Conservation (phyloP, 164 flowering plant species). For the Akebia trifoliata region DNA sequence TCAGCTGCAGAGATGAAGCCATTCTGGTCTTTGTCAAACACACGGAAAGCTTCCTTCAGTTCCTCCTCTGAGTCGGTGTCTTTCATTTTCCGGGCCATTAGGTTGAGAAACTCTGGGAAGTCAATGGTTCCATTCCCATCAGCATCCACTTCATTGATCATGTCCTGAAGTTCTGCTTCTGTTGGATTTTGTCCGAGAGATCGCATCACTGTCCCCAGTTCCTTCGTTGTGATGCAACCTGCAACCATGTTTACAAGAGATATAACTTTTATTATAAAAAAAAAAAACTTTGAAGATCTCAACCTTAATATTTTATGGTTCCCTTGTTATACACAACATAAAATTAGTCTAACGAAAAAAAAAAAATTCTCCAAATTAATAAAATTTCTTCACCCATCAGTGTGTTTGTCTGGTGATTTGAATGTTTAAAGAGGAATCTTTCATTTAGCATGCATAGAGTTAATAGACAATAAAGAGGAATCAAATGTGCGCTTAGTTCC, state of each 20-base stretch:
- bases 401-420: too few relatives aligned
- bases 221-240: slow-evolving; percentile 88
- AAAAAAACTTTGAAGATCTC: too few relatives aligned
- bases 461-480: too few relatives aligned
- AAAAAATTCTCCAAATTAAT: too few relatives aligned
- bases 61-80: slow-evolving; percentile 87
- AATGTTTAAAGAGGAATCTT: too few relatives aligned
- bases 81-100: slow-evolving; percentile 84
- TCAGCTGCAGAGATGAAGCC: slow-evolving; percentile 86
- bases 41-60: slow-evolving; percentile 76
- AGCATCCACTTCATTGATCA: slow-evolving; percentile 80
- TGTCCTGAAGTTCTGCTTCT: slow-evolving; percentile 80
- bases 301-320: too few relatives aligned
- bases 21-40: slow-evolving; percentile 79
- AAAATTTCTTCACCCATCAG: too few relatives aligned
- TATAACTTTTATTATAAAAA: too few relatives aligned
- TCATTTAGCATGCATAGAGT: too few relatives aligned
- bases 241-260: slow-evolving; percentile 3
- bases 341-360: too few relatives aligned
- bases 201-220: slow-evolving; percentile 78
- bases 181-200: slow-evolving; percentile 80
- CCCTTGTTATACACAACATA: too few relatives aligned
- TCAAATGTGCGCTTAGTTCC: too few relatives aligned
- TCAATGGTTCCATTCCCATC: slow-evolving; percentile 83
- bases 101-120: slow-evolving; percentile 75